Evolutionary conservation across 805 yeast species (phyloP).

Genomic region (Candida ponderosae): DNA sequence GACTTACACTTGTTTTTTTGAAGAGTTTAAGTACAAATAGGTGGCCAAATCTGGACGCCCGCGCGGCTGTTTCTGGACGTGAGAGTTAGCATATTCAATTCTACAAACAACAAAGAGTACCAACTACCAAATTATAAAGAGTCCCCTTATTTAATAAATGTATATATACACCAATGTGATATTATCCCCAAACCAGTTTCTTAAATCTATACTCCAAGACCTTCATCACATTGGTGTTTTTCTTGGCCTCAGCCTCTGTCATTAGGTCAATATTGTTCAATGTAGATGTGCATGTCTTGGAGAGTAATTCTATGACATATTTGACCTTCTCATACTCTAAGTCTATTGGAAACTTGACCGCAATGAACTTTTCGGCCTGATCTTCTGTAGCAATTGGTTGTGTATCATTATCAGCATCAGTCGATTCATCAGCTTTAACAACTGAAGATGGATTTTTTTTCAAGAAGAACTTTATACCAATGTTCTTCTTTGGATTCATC

Average conservation of each 20-base stretch:
- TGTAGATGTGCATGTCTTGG: slow-evolving; percentile 15
- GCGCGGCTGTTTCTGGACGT: no score
- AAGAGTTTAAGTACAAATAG: no score
- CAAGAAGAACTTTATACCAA: slow-evolving; percentile 21
- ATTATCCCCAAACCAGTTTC: slow-evolving; percentile 30
- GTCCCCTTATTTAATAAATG: no score
- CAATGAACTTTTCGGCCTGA: slow-evolving; percentile 3
- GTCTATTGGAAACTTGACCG: slow-evolving; percentile 17
- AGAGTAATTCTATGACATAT: slow-evolving; percentile 14
- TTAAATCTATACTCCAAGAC: slow-evolving; percentile 28
- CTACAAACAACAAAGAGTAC: no score
- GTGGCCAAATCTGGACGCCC: no score
- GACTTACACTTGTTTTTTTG: no score
- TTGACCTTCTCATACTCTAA: slow-evolving; percentile 18
- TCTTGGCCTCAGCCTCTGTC: slow-evolving; percentile 26
- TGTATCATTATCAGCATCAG: neutral
- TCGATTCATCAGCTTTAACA: neutral
- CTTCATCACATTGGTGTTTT: slow-evolving; percentile 24
- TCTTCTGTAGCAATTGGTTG: neutral
- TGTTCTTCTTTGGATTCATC: slow-evolving; percentile 22
- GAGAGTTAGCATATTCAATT: no score
- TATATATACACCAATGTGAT: neutral
- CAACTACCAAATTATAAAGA: no score
- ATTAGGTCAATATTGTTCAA: slow-evolving; percentile 25
- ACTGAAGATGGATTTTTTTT: neutral